A percentile compares a stretch with the other conserved stretches of the same genome.
phyloP scores from a whole-genome alignment of 345 rosid genomes.

The Murraya paniculata region DNA sequence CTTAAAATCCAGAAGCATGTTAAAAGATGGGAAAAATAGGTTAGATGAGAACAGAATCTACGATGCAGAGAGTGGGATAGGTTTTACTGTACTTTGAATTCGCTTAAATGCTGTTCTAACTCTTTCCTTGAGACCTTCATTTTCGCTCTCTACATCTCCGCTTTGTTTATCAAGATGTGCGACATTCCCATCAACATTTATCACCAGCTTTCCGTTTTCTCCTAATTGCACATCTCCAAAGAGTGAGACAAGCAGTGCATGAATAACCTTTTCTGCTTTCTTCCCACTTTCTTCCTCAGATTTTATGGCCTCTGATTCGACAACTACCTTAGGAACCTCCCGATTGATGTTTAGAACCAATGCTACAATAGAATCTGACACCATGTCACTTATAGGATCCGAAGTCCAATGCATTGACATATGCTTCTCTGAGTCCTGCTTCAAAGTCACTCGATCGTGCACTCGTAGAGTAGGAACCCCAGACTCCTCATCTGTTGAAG shows the following conservation, averaged over 20 bases:
- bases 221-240: slow-evolving; percentile 87
- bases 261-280: slow-evolving; percentile 72
- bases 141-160: slow-evolving; percentile 88
- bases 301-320: slow-evolving; percentile 53
- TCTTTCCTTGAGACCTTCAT: slow-evolving; percentile 83
- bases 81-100: slow-evolving; percentile 77
- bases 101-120: slow-evolving; percentile 58
- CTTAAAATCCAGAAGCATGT: background rate
- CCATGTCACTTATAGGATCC: slow-evolving; percentile 91
- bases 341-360: slow-evolving; percentile 71
- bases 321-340: slow-evolving; percentile 72
- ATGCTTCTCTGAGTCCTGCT: slow-evolving; percentile 84
- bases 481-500: slow-evolving; percentile 70
- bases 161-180: slow-evolving; percentile 75
- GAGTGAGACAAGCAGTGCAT: slow-evolving; percentile 82
- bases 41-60: slow-evolving; percentile 1
- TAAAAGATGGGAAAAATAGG: background rate
- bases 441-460: slow-evolving; percentile 69
- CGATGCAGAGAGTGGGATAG: slow-evolving; percentile 58
- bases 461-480: slow-evolving; percentile 61
- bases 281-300: slow-evolving; percentile 61
- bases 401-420: slow-evolving; percentile 82
- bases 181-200: slow-evolving; percentile 72
- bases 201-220: slow-evolving; percentile 70
- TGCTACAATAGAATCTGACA: slow-evolving; percentile 87